Percentiles rank a stretch among this genome's conserved stretches.
Evolutionary conservation across 306 rosid genomes (phyloP).

Genomic region (Vigna nakashimae): DNA sequence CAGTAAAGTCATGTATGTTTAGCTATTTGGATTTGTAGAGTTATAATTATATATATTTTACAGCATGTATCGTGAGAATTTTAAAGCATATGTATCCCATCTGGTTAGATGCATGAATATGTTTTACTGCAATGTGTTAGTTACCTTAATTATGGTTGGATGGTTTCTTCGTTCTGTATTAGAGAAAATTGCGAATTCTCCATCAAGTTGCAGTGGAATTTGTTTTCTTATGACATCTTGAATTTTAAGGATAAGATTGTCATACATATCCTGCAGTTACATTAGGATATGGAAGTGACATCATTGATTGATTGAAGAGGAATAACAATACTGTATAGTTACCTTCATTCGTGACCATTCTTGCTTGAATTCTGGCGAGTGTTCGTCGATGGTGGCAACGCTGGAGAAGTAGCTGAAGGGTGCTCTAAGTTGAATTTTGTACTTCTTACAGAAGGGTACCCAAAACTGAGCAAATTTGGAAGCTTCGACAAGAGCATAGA

Average conservation of each 20-base stretch:
- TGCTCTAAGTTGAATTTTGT: constrained; percentile 58
- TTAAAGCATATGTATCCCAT: no score
- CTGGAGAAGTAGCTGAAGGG: constrained; percentile 64
- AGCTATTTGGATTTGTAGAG: no score
- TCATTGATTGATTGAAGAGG: background rate
- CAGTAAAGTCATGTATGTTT: no score
- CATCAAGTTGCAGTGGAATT: constrained; percentile 26
- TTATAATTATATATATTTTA: no score
- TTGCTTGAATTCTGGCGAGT: constrained; percentile 43
- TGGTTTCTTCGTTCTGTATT: constrained; percentile 55
- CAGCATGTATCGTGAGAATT: no score
- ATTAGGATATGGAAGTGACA: background rate
- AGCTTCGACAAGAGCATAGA: constrained; percentile 61
- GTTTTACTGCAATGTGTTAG: no score
- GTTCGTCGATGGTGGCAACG: background rate
- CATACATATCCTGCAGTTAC: constrained; percentile 63
- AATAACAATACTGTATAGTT: background rate
- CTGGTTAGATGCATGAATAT: no score
- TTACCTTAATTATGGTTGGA: constrained; percentile 60
- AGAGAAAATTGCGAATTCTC: constrained; percentile 49
- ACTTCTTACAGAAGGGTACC: constrained; percentile 73
- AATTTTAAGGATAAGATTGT: constrained; percentile 52
- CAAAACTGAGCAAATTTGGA: constrained; percentile 64
- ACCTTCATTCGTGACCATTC: constrained; percentile 68
- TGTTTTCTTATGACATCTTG: constrained; percentile 43